These are phyloP conservation scores for Phytophthora pseudosyringae DNA, from an alignment of 352 stramenopile species.

Conservation along the genomic window DNA sequence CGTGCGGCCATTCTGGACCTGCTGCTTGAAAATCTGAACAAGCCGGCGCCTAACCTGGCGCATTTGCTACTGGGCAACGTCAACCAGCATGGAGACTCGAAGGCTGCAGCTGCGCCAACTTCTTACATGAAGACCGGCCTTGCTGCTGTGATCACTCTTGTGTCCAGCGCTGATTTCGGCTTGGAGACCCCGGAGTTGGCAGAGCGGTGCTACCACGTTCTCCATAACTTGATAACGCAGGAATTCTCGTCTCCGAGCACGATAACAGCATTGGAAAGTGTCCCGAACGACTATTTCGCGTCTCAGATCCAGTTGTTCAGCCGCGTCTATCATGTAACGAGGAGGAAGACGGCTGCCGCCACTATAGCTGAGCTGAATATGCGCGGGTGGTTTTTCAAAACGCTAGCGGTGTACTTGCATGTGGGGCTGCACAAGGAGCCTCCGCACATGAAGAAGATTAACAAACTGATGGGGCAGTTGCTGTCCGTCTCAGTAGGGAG, in stretches of 20 bases:
- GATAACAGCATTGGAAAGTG: slow-evolving; percentile 63
- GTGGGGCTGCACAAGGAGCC: slow-evolving; percentile 71
- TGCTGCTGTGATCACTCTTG: slow-evolving; percentile 73
- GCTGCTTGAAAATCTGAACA: slow-evolving; percentile 78
- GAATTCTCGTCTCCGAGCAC: slow-evolving; percentile 69
- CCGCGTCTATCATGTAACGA: slow-evolving; percentile 49
- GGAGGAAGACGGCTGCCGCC: slow-evolving; percentile 42
- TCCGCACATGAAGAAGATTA: slow-evolving; percentile 73
- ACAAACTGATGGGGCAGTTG: slow-evolving; percentile 63
- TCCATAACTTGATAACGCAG: slow-evolving; percentile 69
- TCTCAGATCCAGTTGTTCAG: slow-evolving; percentile 73
- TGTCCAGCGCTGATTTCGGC: slow-evolving; percentile 75
- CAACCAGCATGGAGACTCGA: slow-evolving; percentile 44
- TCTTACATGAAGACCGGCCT: slow-evolving; percentile 62
- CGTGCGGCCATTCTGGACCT: slow-evolving; percentile 75
- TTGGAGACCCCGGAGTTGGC: slow-evolving; percentile 68
- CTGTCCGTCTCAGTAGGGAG: slow-evolving; percentile 35
- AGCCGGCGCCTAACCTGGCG: slow-evolving; percentile 76
- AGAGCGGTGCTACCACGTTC: slow-evolving; percentile 68
- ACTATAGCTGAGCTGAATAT: slow-evolving; percentile 73
- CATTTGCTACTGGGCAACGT: slow-evolving; percentile 76
- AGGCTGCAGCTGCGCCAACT: slow-evolving; percentile 22
- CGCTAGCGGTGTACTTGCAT: slow-evolving; percentile 81
- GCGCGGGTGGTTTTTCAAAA: slow-evolving; percentile 88
- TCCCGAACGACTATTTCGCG: slow-evolving; percentile 69